Evolutionary conservation across 495 filamentous ascomycete genomes (phyloP).

Genomic region (Viridothelium virens): DNA sequence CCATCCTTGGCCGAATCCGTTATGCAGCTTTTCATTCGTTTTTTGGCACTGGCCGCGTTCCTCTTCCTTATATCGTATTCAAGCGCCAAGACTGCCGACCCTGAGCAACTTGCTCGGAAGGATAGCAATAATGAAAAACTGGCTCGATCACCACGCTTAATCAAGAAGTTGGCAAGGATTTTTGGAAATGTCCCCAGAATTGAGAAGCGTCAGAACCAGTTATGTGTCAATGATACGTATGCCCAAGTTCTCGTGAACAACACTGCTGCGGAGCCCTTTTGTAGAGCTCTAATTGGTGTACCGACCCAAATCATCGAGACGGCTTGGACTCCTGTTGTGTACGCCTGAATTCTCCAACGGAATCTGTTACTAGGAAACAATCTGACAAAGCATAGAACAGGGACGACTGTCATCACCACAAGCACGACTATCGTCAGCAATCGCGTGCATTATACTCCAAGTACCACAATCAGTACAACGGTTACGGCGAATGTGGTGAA

Average conservation of each 20-base stretch:
- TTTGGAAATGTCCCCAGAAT: neutral
- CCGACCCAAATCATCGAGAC: neutral
- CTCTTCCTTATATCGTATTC: neutral
- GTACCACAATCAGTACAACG: neutral
- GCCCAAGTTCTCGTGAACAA: neutral
- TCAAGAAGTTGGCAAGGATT: neutral
- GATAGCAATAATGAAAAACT: neutral
- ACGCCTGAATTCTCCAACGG: neutral
- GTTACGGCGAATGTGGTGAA: neutral
- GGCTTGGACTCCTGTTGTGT: slow-evolving; percentile 1
- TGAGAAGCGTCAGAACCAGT: slow-evolving; percentile 2
- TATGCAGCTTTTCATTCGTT: slow-evolving; percentile 2
- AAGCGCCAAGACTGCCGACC: neutral
- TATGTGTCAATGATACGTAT: neutral
- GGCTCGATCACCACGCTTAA: neutral
- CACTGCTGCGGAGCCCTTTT: neutral
- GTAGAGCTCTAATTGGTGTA: slow-evolving; percentile 8
- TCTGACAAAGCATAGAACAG: neutral
- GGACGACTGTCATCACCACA: neutral
- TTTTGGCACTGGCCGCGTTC: neutral
- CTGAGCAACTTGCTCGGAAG: neutral
- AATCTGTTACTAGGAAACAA: neutral
- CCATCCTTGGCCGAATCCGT: neutral
- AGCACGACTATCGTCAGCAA: neutral
- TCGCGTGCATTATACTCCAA: neutral